Conservation (phyloP, 169 alveolate genomes). For the Cryptosporidium viatorum region DNA sequence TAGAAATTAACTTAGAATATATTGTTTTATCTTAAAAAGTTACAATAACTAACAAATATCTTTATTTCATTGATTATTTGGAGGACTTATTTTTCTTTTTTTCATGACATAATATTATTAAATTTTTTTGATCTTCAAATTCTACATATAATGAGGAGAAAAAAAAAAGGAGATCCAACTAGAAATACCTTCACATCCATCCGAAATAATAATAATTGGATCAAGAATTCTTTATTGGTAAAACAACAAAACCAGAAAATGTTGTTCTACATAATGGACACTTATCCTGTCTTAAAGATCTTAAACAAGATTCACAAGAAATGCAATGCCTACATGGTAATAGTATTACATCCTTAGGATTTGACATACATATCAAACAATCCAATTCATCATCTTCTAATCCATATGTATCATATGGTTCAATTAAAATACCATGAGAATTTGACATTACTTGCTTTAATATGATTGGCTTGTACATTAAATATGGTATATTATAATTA, state of each 20-base stretch:
- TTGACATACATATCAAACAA: constrained; percentile 77
- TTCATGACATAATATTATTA: too few relatives aligned
- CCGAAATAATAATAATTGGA: too few relatives aligned
- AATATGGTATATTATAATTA: constrained; percentile 38
- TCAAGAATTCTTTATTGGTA: constrained; percentile 75
- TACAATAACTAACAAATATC: background rate
- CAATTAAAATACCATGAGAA: constrained; percentile 13
- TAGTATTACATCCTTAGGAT: constrained; percentile 75
- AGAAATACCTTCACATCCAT: too few relatives aligned
- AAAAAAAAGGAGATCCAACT: background rate
- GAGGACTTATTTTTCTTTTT: too few relatives aligned
- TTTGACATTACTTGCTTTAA: constrained; percentile 18
- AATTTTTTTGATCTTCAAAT: background rate
- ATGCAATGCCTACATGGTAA: constrained; percentile 72
- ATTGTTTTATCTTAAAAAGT: too few relatives aligned
- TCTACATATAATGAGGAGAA: background rate
- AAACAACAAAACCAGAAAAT: constrained; percentile 77
- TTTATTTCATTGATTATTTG: background rate
- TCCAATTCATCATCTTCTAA: constrained; percentile 76
- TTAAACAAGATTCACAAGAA: constrained; percentile 77
- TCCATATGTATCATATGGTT: constrained; percentile 71
- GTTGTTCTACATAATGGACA: constrained; percentile 81
- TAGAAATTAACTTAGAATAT: too few relatives aligned
- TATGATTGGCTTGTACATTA: constrained; percentile 53
- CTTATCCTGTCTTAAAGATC: constrained; percentile 79